Base-by-base conservation (phyloP, 108 stramenopile genomes). In the Nannochloropsis gaditana region DNA sequence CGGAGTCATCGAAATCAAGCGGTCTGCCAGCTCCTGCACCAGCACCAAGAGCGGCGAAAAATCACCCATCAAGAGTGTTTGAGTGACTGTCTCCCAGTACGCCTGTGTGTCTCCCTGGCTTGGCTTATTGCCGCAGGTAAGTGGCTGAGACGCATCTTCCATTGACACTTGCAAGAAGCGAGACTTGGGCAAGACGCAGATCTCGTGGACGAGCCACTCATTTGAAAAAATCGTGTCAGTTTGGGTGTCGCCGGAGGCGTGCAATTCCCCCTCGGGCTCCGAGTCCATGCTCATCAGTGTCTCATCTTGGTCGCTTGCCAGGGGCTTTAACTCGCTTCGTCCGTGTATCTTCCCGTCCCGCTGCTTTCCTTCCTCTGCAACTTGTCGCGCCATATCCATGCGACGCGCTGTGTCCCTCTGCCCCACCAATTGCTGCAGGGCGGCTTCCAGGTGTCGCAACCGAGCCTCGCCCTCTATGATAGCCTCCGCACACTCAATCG, bases 11-110 rank as follows among this genome's bases (percentile, higher is more conserved):
- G 59, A 73, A 3, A 73, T 73, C 59, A 73, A 73, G 6, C 59
- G 59, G 15, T 73, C 59, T 3, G 59, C 59, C 59, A 73, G 59
- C 59, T 73, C 59, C 59, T 73, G 59, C n/a, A 73, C 59, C 59
- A 73, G 59, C 19, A 73, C 59, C 59, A 73, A 8, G 19, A 73
- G 3, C 15, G 59, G 59, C n/a, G 59, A n/a, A 3, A n/a, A 73
- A n/a, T 73, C 59, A n/a, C 59, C 59, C 3, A 15, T n/a, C 19
- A 73, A n/a, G 19, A 73, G 6, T 1, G 59, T 73, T 15, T n/a
- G 59, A 73, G 59, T 73, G 59, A 73, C 59, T 15, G 1, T 73
- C n/a, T 15, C 59, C 59, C 59, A 73, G 59, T 73, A 73, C 59
- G 59, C 59, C n/a, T 73, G 19, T 15, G 59, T n/a, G n/a, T n/a